Evolutionary conservation across 2,329 filamentous ascomycete species (phyloP).

Genomic region (Fusarium sp.): DNA sequence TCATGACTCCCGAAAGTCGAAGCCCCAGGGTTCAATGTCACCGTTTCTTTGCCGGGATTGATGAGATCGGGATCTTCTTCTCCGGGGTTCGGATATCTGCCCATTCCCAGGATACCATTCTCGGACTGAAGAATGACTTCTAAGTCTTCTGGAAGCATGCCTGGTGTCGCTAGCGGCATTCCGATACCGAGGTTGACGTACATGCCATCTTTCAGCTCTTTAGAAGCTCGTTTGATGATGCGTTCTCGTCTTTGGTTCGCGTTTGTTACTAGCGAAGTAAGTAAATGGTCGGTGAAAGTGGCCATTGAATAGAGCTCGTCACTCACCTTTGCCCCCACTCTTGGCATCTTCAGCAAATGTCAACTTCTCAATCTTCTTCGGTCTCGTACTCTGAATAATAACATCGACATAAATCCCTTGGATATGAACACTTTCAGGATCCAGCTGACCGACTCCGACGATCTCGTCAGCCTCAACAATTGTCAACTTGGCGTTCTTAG

Average conservation of each 20-base stretch:
- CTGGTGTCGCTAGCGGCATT: conserved; percentile 89
- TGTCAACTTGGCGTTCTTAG: conserved; percentile 84
- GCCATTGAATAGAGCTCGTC: too few species aligned
- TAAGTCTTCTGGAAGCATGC: conserved; percentile 78
- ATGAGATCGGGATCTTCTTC: conserved; percentile 86
- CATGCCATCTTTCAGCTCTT: conserved; percentile 93
- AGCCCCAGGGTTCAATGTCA: conserved; percentile 81
- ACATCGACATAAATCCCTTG: conserved; percentile 90
- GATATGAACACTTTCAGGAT: conserved; percentile 82
- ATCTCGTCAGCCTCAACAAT: conserved; percentile 93
- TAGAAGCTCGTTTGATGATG: conserved; percentile 83
- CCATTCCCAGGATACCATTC: conserved; percentile 78
- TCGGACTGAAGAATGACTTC: conserved; percentile 83
- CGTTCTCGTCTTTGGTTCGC: conserved; percentile 44
- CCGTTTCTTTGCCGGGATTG: conserved; percentile 92
- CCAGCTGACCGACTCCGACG: conserved; percentile 84
- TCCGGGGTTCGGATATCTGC: conserved; percentile 75
- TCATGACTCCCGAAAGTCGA: conserved; percentile 79
- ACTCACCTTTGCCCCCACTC: neutral
- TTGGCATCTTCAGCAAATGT: neutral
- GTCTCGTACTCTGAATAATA: conserved; percentile 79
- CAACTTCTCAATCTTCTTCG: conserved; percentile 85
- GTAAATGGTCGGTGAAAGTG: too few species aligned
- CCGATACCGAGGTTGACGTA: conserved; percentile 91
- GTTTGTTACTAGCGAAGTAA: too few species aligned